Percentiles rank a stretch among this genome's conserved stretches.
Evolutionary conservation across 257 asterid genomes (phyloP).

Genomic region (Craterostigma plantagineum): DNA sequence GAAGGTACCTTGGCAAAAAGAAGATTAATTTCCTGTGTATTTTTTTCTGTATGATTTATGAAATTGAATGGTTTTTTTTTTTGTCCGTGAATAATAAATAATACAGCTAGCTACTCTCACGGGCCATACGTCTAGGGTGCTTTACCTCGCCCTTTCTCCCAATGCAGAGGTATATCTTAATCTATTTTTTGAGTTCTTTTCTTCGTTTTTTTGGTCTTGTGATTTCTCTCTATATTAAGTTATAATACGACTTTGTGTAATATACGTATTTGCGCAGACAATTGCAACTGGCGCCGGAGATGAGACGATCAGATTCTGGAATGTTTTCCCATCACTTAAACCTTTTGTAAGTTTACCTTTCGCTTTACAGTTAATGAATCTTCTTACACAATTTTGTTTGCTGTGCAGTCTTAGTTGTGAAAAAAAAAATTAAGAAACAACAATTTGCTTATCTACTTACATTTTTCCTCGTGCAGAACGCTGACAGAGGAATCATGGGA

Average conservation of each 20-base stretch:
- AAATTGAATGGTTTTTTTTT: background rate
- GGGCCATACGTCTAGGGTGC: conserved; percentile 81
- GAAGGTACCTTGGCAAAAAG: background rate
- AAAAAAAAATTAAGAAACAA: no score
- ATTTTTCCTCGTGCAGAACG: no score
- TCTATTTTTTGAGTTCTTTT: no score
- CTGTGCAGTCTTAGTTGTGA: no score
- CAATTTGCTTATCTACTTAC: no score
- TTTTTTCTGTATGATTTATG: background rate
- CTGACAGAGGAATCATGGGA: no score
- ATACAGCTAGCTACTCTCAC: conserved; percentile 90
- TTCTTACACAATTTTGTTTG: no score
- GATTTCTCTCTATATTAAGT: no score
- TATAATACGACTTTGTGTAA: no score
- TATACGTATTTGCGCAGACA: conserved; percentile 25
- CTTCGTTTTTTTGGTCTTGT: no score
- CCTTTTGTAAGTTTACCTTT: conserved; percentile 33
- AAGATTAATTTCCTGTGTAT: no score
- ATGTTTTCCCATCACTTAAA: conserved; percentile 78
- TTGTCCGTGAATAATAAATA: conserved; percentile 3
- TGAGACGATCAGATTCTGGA: conserved; percentile 94
- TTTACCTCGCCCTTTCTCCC: conserved; percentile 91
- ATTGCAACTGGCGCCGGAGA: conserved; percentile 99
- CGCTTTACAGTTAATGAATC: no score
- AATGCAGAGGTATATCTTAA: conserved; percentile 68